These are phyloP conservation scores for Dictyostelium brefeldianum DNA, from an alignment of 78 protist genomes.

Conservation along the genomic window DNA sequence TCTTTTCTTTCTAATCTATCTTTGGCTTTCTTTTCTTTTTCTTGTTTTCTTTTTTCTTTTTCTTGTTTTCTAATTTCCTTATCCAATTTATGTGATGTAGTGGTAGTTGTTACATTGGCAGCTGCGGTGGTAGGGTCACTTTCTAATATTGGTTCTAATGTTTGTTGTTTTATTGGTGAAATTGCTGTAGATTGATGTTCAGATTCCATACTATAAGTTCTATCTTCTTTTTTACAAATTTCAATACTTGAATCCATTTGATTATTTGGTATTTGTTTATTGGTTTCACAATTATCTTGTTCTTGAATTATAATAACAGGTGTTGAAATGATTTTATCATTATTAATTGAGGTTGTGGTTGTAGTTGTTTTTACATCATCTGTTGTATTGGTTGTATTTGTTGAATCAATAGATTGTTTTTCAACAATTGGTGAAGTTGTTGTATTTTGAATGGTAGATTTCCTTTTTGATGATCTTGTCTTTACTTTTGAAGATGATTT, in stretches of 20 bases:
- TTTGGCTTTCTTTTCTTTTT: constrained; percentile 38
- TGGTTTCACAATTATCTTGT: neutral
- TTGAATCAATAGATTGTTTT: neutral
- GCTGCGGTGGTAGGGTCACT: neutral
- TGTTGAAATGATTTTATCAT: neutral
- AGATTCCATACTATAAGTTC: neutral
- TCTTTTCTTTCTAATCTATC: constrained; percentile 32
- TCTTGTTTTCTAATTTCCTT: constrained; percentile 2
- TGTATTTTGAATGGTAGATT: neutral
- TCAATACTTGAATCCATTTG: constrained; percentile 5
- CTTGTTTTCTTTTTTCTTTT: constrained; percentile 38
- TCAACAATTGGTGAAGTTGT: neutral
- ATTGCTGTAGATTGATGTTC: neutral
- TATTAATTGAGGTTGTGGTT: neutral
- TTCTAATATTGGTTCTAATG: neutral
- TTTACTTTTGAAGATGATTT: neutral
- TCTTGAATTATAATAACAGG: neutral
- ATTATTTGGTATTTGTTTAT: neutral
- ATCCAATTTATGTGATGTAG: neutral
- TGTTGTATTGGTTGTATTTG: neutral
- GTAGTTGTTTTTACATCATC: neutral
- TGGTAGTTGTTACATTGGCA: neutral
- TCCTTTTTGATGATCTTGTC: constrained; percentile 6
- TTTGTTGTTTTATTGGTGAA: neutral
- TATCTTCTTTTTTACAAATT: neutral